A percentile compares a stretch with the other conserved stretches of the same genome.
Evolutionary conservation across 257 asterid species (phyloP).

Genomic region (Plantago elongata): DNA sequence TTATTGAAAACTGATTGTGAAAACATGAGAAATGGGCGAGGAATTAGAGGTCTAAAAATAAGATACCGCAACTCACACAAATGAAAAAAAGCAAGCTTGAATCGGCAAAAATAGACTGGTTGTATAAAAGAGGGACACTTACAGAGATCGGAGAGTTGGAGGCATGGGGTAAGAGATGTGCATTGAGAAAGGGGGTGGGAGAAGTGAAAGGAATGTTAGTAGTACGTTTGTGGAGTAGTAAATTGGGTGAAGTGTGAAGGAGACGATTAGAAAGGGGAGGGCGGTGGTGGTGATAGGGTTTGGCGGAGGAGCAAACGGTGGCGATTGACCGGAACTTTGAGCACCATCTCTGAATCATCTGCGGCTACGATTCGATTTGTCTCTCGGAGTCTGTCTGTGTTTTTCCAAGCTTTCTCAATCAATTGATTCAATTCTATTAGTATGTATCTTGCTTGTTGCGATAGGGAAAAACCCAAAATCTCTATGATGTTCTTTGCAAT

Average conservation of each 20-base stretch:
- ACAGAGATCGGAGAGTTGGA: constrained; percentile 36
- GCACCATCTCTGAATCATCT: constrained; percentile 38
- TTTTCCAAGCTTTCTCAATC: background rate
- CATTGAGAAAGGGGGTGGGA: constrained; percentile 28
- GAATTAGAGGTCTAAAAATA: too few species aligned
- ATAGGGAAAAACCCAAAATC: too few species aligned
- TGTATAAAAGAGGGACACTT: constrained; percentile 20
- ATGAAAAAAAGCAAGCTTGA: background rate
- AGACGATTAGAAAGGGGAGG: constrained; percentile 26
- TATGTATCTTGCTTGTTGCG: too few species aligned
- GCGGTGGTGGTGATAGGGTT: constrained; percentile 17
- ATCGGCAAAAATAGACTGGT: too few species aligned
- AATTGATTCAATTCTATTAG: background rate
- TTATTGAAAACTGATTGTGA: too few species aligned
- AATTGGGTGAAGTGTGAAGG: constrained; percentile 36
- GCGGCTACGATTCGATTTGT: background rate
- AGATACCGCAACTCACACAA: constrained; percentile 2
- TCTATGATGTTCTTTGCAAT: too few species aligned
- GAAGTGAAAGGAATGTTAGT: constrained; percentile 18
- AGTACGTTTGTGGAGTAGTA: constrained; percentile 20
- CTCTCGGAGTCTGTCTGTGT: background rate
- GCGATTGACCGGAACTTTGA: constrained; percentile 30
- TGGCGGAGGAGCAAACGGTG: constrained; percentile 17
- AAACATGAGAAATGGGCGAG: too few species aligned
- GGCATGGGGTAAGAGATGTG: constrained; percentile 15